Evolutionary conservation across 2,329 filamentous ascomycete genomes (phyloP).

Genomic region (Diaporthe capsici): DNA sequence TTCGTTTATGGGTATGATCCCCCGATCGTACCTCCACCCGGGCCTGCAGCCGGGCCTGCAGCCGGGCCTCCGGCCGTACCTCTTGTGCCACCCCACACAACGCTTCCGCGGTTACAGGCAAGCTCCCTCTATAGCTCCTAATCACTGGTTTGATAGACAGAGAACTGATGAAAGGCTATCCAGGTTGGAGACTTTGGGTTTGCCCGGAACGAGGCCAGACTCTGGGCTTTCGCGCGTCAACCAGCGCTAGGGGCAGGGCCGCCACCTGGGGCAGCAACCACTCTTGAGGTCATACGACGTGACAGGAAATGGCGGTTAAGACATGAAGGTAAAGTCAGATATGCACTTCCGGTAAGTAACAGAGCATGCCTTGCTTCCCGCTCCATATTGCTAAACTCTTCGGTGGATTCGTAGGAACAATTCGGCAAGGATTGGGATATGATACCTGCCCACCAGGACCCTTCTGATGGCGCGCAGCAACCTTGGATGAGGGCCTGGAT

Average conservation of each 20-base stretch:
- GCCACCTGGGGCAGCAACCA: not conserved
- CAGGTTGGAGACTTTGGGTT: constrained; percentile 2
- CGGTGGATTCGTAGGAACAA: not conserved
- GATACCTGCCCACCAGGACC: not conserved
- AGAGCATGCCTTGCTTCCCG: no score
- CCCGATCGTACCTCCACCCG: not conserved
- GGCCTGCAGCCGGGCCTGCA: no score
- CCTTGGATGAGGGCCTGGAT: not conserved
- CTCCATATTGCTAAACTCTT: not conserved
- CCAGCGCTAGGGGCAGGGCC: not conserved
- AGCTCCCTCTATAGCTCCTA: not conserved
- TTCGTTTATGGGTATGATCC: constrained; percentile 2
- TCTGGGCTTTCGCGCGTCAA: not conserved
- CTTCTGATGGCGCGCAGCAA: not conserved
- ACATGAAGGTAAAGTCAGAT: not conserved
- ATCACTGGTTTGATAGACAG: no score
- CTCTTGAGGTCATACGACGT: not conserved
- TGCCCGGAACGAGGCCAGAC: not conserved
- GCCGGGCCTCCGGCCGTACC: not conserved
- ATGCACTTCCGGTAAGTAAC: not conserved
- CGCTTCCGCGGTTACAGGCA: not conserved
- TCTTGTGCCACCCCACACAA: not conserved
- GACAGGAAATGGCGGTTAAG: not conserved
- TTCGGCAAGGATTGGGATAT: constrained; percentile 28
- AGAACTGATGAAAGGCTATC: not conserved